Evolutionary conservation across 2,329 filamentous ascomycete genomes (phyloP).

Genomic region (Endothia cerciana): DNA sequence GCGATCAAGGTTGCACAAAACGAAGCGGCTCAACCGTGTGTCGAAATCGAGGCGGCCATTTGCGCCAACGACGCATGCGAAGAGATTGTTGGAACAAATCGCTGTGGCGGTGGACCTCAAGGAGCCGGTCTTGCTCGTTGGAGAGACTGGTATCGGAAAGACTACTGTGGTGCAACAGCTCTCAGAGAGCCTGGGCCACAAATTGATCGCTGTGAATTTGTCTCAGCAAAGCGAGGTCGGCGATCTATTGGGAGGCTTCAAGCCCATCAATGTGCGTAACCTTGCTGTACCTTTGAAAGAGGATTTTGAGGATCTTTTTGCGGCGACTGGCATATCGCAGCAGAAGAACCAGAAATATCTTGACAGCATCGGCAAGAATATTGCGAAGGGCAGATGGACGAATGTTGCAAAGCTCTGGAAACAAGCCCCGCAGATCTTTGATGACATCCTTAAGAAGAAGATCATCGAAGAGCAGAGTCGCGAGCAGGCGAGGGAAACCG

Average conservation of each 20-base stretch:
- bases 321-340: slow-evolving; percentile 79
- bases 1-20: slow-evolving; percentile 65
- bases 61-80: slow-evolving; percentile 84
- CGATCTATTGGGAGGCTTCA: slow-evolving; percentile 95
- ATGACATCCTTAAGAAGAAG: slow-evolving; percentile 65
- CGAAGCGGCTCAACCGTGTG: slow-evolving; percentile 53
- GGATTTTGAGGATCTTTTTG: slow-evolving; percentile 89
- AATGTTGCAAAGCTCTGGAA: slow-evolving; percentile 84
- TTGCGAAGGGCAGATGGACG: slow-evolving; percentile 85
- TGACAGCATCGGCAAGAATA: slow-evolving; percentile 76
- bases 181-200: slow-evolving; percentile 80
- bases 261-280: slow-evolving; percentile 88
- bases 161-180: slow-evolving; percentile 95
- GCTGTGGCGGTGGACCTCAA: slow-evolving; percentile 78
- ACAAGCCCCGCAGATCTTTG: slow-evolving; percentile 86
- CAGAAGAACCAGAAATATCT: slow-evolving; percentile 89
- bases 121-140: slow-evolving; percentile 94
- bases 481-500: slow-evolving; percentile 47
- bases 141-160: slow-evolving; percentile 98
- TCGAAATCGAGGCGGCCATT: slow-evolving; percentile 69
- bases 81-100: slow-evolving; percentile 85
- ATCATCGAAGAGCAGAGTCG: slow-evolving; percentile 50
- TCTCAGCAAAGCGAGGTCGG: slow-evolving; percentile 97
- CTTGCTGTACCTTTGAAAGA: slow-evolving; percentile 89
- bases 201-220: slow-evolving; percentile 89